Evolutionary conservation across 1,284 basidiomycete genomes (phyloP), one percentile per base, ranked within the genome.

Genomic region (Fomes fomentarius): DNA sequence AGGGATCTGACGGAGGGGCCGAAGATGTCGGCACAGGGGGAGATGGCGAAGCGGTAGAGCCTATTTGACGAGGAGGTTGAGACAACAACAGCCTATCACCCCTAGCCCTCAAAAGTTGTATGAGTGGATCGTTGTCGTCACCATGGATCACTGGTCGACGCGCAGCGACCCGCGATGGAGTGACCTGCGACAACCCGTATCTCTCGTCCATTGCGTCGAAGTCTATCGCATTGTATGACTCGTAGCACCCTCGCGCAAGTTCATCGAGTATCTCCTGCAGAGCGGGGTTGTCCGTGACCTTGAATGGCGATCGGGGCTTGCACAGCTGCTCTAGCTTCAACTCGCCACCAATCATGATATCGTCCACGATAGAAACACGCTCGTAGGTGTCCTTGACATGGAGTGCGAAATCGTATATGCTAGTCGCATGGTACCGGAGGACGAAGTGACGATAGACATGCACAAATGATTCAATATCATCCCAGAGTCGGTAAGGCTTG

Each of bases 401-500:
- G 7, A 30, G 6, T 12, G 6, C 12, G 28, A 7, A 30, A 12
- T 30, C 28, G 6, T 30, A 6, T 30, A 12, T 30, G 28, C 12
- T 12, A 7, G 28, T 30, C 7, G 28, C 28, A 12, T 30, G 28
- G 12, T 30, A 30, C 28, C 28, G 28, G 12, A 30, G 28, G 28
- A 30, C 28, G 28, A 47, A 28, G 11, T 44, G 38, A 2, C 34
- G 19, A 21, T 52, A 40, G 12, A 47, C 35, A n/a, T 58, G 57
- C 3, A 56, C 25, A 22, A 58, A 56, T 1, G 57, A 54, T 37
- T 58, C 60, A 3, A 58, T 37, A 21, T 62, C 60, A 37, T 62
- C 60, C 11, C 52, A 50, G 15, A 52, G 19, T 17, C 43, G 33
- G 38, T 54, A 46, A 1, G 53, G 50, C 22, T 52, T 57, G 10